Evolutionary conservation across 1,284 basidiomycete species (phyloP), one percentile per base, ranked within the genome.

Genomic region (Boletus subluridellus): DNA sequence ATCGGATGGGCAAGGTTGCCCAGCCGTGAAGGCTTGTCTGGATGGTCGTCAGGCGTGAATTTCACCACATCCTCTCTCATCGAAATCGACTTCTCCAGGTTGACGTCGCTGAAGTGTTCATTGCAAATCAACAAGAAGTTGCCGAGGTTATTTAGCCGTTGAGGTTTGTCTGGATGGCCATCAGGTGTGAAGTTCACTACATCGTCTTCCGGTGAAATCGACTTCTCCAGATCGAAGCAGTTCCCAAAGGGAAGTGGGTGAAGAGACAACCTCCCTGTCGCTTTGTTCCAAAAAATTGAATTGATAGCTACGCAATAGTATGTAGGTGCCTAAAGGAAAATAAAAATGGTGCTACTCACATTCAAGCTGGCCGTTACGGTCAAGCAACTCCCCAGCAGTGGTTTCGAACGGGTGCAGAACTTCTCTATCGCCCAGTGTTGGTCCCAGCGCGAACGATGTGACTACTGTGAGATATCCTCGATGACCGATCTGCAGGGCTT

Each of bases 401-500:
- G 8, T 11, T 11, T 54, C 54, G 14, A 54, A 7, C 9, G 6
- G 10, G 2, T 9, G 14, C 1, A 52, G 30, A 17, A 34, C 10
- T 10, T 48, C 51, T 11, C 30, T 32, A 38, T 15, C 2, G 12
- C 52, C 52, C 12, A 55, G 21, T 12, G 30, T 55, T 4, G 24
- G 11, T 42, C 54, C 54, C 24, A 55, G 14, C 12, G 55, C 52
- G 6, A 34, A 35, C 12, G 38, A 42, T 35, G 39, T 52, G 44
- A 55, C 7, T 28, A 41, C 9, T 15, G n/a, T 26, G 9, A 38
- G 5, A 38, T 35, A 55, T 24, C 15, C 5, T 53, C 30, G 57
- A 59, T 10, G 57, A 35, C 15, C 5, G 57, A 28, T 35, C 41
- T 4, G 37, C 32, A 2, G 62, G 35, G 15, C 61, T 62, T 50